Percentiles rank a stretch among this genome's conserved stretches.
Conservation (phyloP, 2,329 filamentous ascomycete species). For the Pseudopithomyces maydicus region DNA sequence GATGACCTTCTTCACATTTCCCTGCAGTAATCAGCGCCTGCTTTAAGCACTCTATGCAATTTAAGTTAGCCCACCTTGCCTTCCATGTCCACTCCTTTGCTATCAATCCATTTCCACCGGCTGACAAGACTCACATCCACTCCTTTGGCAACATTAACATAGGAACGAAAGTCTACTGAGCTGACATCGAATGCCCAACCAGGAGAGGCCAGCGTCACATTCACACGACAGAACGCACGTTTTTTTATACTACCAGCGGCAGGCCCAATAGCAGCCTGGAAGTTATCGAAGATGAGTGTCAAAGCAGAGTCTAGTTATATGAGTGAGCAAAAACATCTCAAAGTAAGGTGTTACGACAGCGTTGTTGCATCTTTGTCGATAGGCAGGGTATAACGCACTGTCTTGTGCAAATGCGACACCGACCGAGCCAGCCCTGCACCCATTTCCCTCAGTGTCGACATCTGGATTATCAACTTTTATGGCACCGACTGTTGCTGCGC, state of each 20-base stretch:
- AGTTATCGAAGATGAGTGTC: conserved; percentile 32
- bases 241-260: conserved; percentile 20
- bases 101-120: conserved; percentile 36
- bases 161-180: conserved; percentile 29
- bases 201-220: conserved; percentile 24
- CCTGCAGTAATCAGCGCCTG: conserved; percentile 12
- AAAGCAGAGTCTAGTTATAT: conserved; percentile 18
- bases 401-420: conserved; percentile 24
- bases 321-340: no score
- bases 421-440: conserved; percentile 26
- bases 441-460: conserved; percentile 30
- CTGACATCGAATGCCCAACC: conserved; percentile 33
- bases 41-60: neutral
- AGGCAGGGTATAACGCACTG: neutral
- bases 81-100: conserved; percentile 23
- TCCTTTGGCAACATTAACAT: conserved; percentile 24
- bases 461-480: conserved; percentile 19
- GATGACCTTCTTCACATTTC: conserved; percentile 30
- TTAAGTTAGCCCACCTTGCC: conserved; percentile 25
- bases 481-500: conserved; percentile 11
- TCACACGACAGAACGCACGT: conserved; percentile 31
- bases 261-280: conserved; percentile 31
- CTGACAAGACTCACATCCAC: conserved; percentile 31
- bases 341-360: no score
- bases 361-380: no score